Conservation (phyloP, 331 rosid species). For the Acacia pycnantha region DNA sequence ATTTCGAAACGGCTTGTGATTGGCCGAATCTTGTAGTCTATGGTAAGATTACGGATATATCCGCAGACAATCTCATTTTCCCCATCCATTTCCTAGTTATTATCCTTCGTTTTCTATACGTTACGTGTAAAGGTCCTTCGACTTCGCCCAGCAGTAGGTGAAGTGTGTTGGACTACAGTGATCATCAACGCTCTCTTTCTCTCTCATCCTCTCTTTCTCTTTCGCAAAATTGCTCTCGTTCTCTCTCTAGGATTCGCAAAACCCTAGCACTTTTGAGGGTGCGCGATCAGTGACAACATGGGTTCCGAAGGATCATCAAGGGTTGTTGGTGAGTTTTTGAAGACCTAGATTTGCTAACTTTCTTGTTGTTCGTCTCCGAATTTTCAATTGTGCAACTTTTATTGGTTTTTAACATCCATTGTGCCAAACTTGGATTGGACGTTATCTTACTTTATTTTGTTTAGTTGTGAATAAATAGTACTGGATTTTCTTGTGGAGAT, state of each 20-base stretch:
- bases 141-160: neutral
- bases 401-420: neutral
- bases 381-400: neutral
- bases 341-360: conserved; percentile 1
- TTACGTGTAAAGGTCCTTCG: neutral
- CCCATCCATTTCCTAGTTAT: neutral
- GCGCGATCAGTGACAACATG: conserved; percentile 34
- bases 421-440: neutral
- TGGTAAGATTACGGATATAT: accelerated
- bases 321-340: conserved; percentile 54
- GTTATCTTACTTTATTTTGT: neutral
- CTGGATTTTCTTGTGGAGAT: neutral
- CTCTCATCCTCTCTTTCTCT: no score
- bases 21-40: neutral
- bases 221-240: neutral
- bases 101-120: neutral
- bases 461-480: neutral
- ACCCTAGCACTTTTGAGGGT: conserved; percentile 12
- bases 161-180: neutral
- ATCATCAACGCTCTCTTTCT: neutral
- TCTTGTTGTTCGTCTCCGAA: neutral
- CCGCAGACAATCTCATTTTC: neutral
- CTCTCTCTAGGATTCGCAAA: neutral
- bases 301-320: conserved; percentile 63
- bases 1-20: neutral